Evolutionary conservation across 2,329 filamentous ascomycete species (phyloP).

Genomic region (Rasamsonia emersonii): DNA sequence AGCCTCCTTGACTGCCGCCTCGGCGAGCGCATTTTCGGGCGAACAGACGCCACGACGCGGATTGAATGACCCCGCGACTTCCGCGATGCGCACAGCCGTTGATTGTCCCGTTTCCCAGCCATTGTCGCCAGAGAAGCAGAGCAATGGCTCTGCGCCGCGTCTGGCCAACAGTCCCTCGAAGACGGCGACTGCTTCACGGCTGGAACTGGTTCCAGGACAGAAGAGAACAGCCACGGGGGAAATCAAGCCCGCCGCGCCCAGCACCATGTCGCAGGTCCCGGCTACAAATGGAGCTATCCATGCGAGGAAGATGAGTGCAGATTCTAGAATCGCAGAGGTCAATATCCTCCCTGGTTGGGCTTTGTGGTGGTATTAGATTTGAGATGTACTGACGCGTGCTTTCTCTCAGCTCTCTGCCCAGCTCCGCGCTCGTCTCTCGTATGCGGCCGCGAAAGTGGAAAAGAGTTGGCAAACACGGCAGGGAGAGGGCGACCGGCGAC

Average conservation of each 20-base stretch:
- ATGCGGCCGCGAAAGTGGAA: constrained; percentile 89
- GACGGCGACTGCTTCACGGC: constrained; percentile 1
- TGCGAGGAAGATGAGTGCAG: constrained; percentile 62
- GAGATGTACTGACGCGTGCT: constrained; percentile 11
- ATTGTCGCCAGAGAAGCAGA: constrained; percentile 5
- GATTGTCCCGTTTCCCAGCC: neutral
- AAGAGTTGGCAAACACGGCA: constrained; percentile 72
- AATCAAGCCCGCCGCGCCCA: constrained; percentile 46
- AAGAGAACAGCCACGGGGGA: constrained; percentile 73
- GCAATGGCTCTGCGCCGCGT: constrained; percentile 10
- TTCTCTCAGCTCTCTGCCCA: constrained; percentile 60
- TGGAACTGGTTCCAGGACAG: constrained; percentile 33
- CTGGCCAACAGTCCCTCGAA: constrained; percentile 8
- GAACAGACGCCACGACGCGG: no score
- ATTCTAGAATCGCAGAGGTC: constrained; percentile 73
- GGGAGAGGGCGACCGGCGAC: constrained; percentile 46
- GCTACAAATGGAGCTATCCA: constrained; percentile 38
- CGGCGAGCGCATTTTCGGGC: no score
- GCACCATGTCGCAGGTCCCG: constrained; percentile 15
- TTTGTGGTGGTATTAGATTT: constrained; percentile 10
- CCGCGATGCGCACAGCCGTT: neutral
- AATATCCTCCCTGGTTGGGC: constrained; percentile 18
- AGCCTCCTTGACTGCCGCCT: no score
- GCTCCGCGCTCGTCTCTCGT: constrained; percentile 74
- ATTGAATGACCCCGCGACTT: neutral